Percentiles rank a stretch among this genome's conserved stretches.
Conservation (phyloP, 495 filamentous ascomycete species). For the Daldinia bambusicola region DNA sequence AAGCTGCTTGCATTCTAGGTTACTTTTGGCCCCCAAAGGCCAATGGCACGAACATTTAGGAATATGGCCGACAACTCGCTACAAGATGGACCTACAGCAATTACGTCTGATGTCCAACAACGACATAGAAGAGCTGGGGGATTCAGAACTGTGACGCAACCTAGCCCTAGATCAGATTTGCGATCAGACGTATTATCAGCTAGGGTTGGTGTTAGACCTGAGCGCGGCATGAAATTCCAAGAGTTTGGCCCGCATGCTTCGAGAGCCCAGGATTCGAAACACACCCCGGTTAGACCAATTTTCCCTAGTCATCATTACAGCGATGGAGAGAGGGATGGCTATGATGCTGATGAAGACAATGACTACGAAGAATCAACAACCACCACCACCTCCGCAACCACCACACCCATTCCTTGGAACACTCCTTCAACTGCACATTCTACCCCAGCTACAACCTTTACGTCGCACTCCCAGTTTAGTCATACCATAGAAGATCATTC, state of each 20-base stretch:
- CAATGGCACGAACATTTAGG: conserved; percentile 27
- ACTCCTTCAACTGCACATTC: conserved; percentile 29
- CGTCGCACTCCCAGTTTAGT: conserved; percentile 40
- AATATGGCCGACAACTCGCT: conserved; percentile 23
- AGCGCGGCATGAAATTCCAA: conserved; percentile 38
- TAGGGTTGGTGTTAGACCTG: conserved; percentile 32
- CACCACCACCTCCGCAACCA: conserved; percentile 25
- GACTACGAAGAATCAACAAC: conserved; percentile 35
- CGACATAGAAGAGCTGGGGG: conserved; percentile 13
- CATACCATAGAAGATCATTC: conserved; percentile 35
- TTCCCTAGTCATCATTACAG: conserved; percentile 21
- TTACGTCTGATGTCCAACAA: conserved; percentile 18
- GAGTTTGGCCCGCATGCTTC: conserved; percentile 38
- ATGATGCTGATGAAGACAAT: conserved; percentile 40
- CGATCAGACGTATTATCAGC: conserved; percentile 33
- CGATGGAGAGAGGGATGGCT: conserved; percentile 24
- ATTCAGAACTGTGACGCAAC: conserved; percentile 27
- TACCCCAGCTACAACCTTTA: conserved; percentile 34
- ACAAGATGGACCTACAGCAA: neutral
- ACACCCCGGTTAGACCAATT: conserved; percentile 40
- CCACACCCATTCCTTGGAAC: conserved; percentile 39
- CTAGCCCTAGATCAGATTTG: conserved; percentile 34
- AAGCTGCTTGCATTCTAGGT: conserved; percentile 21
- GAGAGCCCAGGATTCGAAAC: conserved; percentile 41
- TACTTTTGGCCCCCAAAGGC: conserved; percentile 19